Base-by-base conservation (phyloP, 305 asterid genomes). In the Solanum hybrid region DNA sequence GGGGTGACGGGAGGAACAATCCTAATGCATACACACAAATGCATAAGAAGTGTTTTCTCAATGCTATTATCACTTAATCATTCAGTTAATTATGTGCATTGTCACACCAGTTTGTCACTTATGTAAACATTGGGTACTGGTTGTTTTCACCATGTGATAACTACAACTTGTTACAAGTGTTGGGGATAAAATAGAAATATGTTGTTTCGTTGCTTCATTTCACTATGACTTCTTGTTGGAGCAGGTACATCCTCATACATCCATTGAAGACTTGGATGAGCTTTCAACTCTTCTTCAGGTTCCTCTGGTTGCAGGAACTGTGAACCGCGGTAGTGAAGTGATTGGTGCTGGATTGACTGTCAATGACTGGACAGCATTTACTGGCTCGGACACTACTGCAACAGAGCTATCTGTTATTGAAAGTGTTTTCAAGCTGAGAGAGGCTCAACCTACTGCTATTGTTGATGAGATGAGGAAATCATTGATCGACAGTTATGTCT, bases 321-420 rank as follows among this genome's bases (percentile, higher is more conserved):
- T 95, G 90, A 97, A 97, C 82, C 99, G 99, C 29, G 99, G 99
- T 40, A 95, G 97, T 89, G 98, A 96, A 89, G 99, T 96, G 39
- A 92, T 97, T 89, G 98, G 93, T 64, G 98, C 97, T 36, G 98
- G 98, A 61, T 89, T 97, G 94, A 89, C 92, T 1, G 98, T 95
- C 24, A 97, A 96, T 78, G 98, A 97, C 93, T 97, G 99, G 98
- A 94, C 98, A 2, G 99, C 97, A 4, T 97, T 97, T 92, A 96
- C 99, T 78, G 99, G 99, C 28, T 94, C 99, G 3, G 98, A 95
- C 91, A 97, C 99, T 9, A 96, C 99, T 89, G 99, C 98, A 69
- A 96, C 99, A 0, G 99, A 97, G 94, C 86, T 96, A 89, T 94
- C 98, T 3, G 98, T 97, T 16, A 91, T 96, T 22, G 98, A 95